A percentile compares a stretch with the other conserved stretches of the same genome.
Evolutionary conservation across 2,329 filamentous ascomycete genomes (phyloP).

Genomic region (Verticillium zaregamsianum): DNA sequence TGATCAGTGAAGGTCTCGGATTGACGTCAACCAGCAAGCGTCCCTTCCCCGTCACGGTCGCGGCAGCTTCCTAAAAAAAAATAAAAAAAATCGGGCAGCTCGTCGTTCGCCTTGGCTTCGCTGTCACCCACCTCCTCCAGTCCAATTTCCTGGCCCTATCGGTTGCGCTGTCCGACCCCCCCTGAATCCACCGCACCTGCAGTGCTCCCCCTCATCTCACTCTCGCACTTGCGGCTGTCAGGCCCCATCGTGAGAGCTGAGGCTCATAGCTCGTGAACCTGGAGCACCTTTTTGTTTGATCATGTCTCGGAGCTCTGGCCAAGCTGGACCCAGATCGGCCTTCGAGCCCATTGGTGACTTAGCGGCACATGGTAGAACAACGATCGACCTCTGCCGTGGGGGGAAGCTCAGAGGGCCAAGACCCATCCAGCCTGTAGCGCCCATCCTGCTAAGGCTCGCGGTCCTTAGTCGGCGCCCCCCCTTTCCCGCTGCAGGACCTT

Average conservation of each 20-base stretch:
- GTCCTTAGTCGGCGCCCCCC: background rate
- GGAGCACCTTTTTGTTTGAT: background rate
- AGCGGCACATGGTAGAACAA: background rate
- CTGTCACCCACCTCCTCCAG: background rate
- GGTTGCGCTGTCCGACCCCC: background rate
- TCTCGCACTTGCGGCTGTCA: background rate
- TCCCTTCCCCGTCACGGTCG: background rate
- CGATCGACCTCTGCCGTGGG: background rate
- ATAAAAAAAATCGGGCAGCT: background rate
- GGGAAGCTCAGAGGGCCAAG: background rate
- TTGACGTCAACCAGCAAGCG: background rate
- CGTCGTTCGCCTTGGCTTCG: background rate
- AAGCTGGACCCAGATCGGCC: background rate
- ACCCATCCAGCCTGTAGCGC: background rate
- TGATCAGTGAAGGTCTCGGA: background rate
- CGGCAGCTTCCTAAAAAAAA: background rate
- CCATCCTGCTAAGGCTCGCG: background rate
- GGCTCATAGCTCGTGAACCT: background rate
- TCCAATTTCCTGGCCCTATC: background rate
- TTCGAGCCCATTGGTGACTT: background rate
- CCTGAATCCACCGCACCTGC: background rate
- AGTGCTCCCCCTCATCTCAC: background rate
- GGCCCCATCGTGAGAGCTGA: background rate
- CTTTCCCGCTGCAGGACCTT: background rate
- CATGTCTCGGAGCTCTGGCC: background rate